A percentile compares a stretch with the other conserved stretches of the same genome.
Conservation (phyloP, 768 basidiomycete genomes). For the Suillus sp. region DNA sequence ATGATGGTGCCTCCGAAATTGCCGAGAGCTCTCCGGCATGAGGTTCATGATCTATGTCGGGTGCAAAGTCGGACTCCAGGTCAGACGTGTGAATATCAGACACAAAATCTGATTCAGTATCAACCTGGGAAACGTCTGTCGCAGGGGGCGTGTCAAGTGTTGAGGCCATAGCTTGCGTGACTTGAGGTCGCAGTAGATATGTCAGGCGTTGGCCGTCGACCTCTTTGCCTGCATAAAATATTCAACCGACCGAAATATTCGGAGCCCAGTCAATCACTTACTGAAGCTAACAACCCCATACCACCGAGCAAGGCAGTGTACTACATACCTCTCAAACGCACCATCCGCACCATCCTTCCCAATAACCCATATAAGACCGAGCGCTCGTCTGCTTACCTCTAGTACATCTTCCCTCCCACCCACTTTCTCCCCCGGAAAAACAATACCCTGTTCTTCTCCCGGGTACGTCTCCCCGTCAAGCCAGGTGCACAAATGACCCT, state of each 20-base stretch:
- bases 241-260: background rate
- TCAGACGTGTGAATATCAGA: conserved; percentile 56
- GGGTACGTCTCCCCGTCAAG: conserved; percentile 60
- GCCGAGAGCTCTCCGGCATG: conserved; percentile 24
- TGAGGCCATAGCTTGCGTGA: conserved; percentile 51
- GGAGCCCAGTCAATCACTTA: conserved; percentile 37
- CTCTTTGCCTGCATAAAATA: conserved; percentile 41
- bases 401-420: conserved; percentile 54
- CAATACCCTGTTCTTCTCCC: conserved; percentile 45
- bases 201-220: conserved; percentile 62
- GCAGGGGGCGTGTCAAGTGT: conserved; percentile 70
- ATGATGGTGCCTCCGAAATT: conserved; percentile 31
- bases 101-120: conserved; percentile 54
- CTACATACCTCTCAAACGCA: conserved; percentile 75
- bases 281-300: conserved; percentile 82
- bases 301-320: conserved; percentile 82
- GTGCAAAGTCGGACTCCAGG: conserved; percentile 35
- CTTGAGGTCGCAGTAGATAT: conserved; percentile 79
- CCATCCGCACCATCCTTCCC: conserved; percentile 42
- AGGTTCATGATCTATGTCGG: conserved; percentile 28
- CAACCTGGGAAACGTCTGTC: conserved; percentile 60
- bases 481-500: conserved; percentile 66
- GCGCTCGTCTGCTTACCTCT: conserved; percentile 68
- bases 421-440: conserved; percentile 47
- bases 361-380: conserved; percentile 75